These are phyloP conservation scores for Lentinula edodes DNA, from an alignment of 768 basidiomycete genomes.

Conservation along the genomic window DNA sequence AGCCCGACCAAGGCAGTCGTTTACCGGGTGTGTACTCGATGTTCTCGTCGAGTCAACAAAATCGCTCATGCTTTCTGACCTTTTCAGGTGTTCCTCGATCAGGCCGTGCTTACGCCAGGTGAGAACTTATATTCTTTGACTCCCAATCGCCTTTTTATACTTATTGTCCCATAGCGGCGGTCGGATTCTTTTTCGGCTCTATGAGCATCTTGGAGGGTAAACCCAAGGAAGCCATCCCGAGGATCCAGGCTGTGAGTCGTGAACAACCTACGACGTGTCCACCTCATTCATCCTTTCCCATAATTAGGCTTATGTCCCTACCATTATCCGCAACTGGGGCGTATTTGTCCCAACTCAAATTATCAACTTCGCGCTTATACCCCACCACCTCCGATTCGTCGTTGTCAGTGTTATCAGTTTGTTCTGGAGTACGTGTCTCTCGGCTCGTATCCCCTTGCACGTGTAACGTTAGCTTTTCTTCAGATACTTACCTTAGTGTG, in stretches of 20 bases:
- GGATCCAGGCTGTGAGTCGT: constrained; percentile 39
- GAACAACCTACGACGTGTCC: not conserved
- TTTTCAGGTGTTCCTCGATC: constrained; percentile 72
- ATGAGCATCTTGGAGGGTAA: constrained; percentile 60
- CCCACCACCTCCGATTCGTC: constrained; percentile 71
- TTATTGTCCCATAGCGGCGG: constrained; percentile 27
- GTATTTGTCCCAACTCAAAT: constrained; percentile 75
- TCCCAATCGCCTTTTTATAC: not conserved
- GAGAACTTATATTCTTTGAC: constrained; percentile 8
- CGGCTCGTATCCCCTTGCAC: not conserved
- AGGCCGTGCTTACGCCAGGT: constrained; percentile 72
- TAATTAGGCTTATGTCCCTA: constrained; percentile 60
- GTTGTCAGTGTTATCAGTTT: constrained; percentile 72
- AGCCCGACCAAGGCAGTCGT: constrained; percentile 52
- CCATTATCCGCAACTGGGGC: constrained; percentile 71
- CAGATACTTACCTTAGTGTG: constrained; percentile 61
- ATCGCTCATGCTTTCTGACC: not conserved
- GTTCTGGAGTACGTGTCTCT: constrained; percentile 68
- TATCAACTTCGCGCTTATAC: constrained; percentile 74
- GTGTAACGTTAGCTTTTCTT: not conserved
- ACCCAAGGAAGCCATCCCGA: constrained; percentile 26
- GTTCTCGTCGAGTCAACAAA: not conserved
- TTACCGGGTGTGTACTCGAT: constrained; percentile 45
- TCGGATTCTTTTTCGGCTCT: constrained; percentile 35
- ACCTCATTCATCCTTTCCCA: not conserved